phyloP scores from a whole-genome alignment of 169 alveolate species.

The Cystoisospora suis region DNA sequence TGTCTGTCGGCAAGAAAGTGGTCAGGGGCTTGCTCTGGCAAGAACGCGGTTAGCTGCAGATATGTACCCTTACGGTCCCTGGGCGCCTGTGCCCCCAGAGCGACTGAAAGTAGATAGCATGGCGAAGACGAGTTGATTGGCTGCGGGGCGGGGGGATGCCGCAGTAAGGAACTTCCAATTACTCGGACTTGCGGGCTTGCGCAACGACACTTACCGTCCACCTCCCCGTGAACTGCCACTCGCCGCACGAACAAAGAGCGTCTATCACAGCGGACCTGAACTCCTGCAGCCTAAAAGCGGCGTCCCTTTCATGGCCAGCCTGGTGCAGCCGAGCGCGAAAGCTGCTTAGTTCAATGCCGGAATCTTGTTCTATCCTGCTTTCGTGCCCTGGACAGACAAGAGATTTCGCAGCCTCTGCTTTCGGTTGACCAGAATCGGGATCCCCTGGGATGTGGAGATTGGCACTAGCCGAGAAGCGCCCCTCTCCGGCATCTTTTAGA shows the following conservation, averaged over 20 bases:
- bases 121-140: too few relatives aligned
- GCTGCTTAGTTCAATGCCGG: background rate
- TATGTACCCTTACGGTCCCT: too few relatives aligned
- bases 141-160: too few relatives aligned
- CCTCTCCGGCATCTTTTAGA: too few relatives aligned
- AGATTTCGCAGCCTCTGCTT: background rate
- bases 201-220: background rate
- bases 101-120: too few relatives aligned
- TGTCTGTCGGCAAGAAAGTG: too few relatives aligned
- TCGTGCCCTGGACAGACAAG: background rate
- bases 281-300: background rate
- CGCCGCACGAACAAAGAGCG: conserved; percentile 54
- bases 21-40: too few relatives aligned
- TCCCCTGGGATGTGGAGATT: background rate
- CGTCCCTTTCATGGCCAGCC: too few relatives aligned
- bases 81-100: too few relatives aligned
- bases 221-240: conserved; percentile 34
- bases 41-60: too few relatives aligned
- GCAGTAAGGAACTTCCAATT: background rate
- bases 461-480: too few relatives aligned
- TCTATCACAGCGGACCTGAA: background rate
- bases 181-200: background rate
- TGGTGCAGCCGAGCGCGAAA: too few relatives aligned
- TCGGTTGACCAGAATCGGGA: background rate
- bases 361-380: background rate